Evolutionary conservation across 352 stramenopile genomes (phyloP), one percentile per base, ranked within the genome.

Genomic region (Phytophthora syringae): DNA sequence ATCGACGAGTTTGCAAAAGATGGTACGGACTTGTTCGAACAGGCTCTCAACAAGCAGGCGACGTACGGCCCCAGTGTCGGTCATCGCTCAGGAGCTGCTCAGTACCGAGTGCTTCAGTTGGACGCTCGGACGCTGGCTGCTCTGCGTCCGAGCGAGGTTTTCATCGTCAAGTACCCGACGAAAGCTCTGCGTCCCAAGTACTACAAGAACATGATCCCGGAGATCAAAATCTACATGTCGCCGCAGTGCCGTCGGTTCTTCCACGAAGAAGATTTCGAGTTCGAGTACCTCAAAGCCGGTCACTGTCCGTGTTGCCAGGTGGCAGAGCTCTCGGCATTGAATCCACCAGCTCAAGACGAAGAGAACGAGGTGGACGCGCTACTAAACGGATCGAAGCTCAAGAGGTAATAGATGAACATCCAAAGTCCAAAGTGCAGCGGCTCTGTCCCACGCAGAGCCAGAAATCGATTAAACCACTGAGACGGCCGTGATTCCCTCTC

Each of bases 261-360:
- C 79, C 90, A 98, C 74, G 89, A 98, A 58, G 89, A 98, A 70
- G 93, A 98, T 73, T 98, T 98, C 64, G 95, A 98, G 79, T 97
- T 98, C 43, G 89, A 93, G 48, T 94, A 97, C 60, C 78, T 98
- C 21, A 93, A 88, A 54, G 77, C 88, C 7, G 86, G 87, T 24
- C 59, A 84, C 36, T 98, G 94, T 65, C 93, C 91, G n/a, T 97
- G 90, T 71, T 98, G 90, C 49, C 86, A 92, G 30, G 60, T 91
- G 5, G 21, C 66, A 15, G 84, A 94, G 54, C 75, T 89, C 45
- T 61, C 76, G 16, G 51, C 76, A 24, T 54, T 77, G 7, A 68
- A 77, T 21, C 57, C 57, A 12, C 45, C 52, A 1, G 28, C 56
- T 39, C 27, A 44, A 1, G 70, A n/a, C n/a, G n/a, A 76, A 5